Conservation (phyloP, 768 basidiomycete species). For the Boletus huronensis region DNA sequence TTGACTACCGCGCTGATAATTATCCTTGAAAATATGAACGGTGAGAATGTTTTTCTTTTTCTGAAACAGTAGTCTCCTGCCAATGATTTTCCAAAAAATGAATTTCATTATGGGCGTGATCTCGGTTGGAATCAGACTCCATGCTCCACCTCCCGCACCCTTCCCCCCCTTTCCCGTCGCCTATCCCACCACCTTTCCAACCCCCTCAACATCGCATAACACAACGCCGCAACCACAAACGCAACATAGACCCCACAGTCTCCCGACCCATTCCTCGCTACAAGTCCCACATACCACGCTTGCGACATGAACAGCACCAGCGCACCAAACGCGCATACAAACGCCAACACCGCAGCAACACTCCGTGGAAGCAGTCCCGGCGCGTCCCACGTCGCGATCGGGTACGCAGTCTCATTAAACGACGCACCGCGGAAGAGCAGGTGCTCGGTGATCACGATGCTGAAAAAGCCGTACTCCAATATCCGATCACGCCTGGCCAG, state of each 20-base stretch:
- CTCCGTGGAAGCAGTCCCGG: conserved; percentile 39
- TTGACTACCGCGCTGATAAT: too few species aligned
- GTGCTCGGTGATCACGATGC: conserved; percentile 43
- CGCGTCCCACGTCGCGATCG: conserved; percentile 35
- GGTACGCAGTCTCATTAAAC: conserved; percentile 35
- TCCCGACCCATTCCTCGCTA: conserved; percentile 42
- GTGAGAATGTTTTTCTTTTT: too few species aligned
- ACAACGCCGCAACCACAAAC: conserved; percentile 31
- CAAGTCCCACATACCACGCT: conserved; percentile 49
- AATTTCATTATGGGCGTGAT: too few species aligned
- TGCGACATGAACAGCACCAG: conserved; percentile 50
- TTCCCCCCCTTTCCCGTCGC: neutral
- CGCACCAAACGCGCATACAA: conserved; percentile 37
- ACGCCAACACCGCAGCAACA: conserved; percentile 39
- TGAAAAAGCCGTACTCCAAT: conserved; percentile 39
- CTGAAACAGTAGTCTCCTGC: too few species aligned
- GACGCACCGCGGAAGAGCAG: conserved; percentile 38
- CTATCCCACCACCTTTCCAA: conserved; percentile 25
- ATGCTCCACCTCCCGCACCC: conserved; percentile 1
- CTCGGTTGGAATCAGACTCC: too few species aligned
- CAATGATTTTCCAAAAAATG: too few species aligned
- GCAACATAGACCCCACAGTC: conserved; percentile 47
- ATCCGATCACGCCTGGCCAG: conserved; percentile 40
- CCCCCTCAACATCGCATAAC: conserved; percentile 30
- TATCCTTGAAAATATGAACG: too few species aligned